These are phyloP conservation scores for Phytopythium helicoides DNA, from an alignment of 352 stramenopile species.

Conservation along the genomic window DNA sequence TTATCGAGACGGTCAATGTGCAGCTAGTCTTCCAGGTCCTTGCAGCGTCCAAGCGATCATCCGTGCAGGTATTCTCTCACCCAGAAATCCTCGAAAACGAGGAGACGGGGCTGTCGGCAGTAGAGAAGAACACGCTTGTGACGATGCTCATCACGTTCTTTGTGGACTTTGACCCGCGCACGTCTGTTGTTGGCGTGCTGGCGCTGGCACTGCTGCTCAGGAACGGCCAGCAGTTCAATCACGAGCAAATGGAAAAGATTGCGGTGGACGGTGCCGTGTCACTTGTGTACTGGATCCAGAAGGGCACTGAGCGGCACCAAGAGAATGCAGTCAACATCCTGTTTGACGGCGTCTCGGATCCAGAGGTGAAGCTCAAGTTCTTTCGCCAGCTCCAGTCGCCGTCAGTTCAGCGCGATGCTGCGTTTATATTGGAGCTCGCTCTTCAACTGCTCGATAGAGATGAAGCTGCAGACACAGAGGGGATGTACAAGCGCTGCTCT, in stretches of 20 bases:
- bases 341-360: conserved; percentile 56
- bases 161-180: conserved; percentile 64
- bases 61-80: conserved; percentile 63
- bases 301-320: conserved; percentile 78
- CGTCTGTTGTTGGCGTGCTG: conserved; percentile 70
- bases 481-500: conserved; percentile 66
- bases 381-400: conserved; percentile 56
- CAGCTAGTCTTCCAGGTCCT: conserved; percentile 60
- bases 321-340: conserved; percentile 77
- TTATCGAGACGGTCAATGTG: conserved; percentile 66
- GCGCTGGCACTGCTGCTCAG: conserved; percentile 64
- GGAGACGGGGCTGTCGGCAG: conserved; percentile 31
- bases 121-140: conserved; percentile 61
- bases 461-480: conserved; percentile 39
- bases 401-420: conserved; percentile 46
- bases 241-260: conserved; percentile 69
- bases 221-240: conserved; percentile 49
- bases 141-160: conserved; percentile 74
- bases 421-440: conserved; percentile 62
- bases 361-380: conserved; percentile 40
- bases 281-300: conserved; percentile 83
- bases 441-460: conserved; percentile 74
- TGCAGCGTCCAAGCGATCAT: conserved; percentile 42
- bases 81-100: conserved; percentile 56
- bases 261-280: conserved; percentile 66